A percentile compares a stretch with the other conserved stretches of the same genome.
These are phyloP conservation scores for Tolypocladium nubicola DNA, from an alignment of 2,329 filamentous ascomycete species.

Conservation along the genomic window DNA sequence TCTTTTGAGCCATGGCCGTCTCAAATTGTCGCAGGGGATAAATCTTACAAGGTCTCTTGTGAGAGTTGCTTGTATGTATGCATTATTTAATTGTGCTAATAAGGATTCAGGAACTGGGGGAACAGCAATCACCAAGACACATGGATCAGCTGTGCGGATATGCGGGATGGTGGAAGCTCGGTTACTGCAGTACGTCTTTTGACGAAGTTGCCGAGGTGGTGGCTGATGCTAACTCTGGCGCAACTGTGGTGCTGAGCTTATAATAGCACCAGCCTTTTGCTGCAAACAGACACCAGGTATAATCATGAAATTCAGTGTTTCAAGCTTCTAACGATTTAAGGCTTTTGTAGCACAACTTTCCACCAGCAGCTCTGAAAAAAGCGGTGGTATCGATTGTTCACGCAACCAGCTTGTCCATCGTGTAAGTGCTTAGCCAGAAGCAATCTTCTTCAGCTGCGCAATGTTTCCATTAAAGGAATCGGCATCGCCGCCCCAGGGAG, in stretches of 20 bases:
- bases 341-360: no score
- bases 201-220: not conserved
- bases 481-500: conserved; percentile 10
- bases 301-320: no score
- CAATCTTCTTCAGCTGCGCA: conserved; percentile 11
- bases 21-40: not conserved
- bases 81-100: no score
- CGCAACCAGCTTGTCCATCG: no score
- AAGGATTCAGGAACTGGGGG: not conserved
- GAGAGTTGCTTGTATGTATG: no score
- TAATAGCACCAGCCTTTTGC: no score
- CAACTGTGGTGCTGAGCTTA: no score
- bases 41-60: not conserved
- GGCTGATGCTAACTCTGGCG: not conserved
- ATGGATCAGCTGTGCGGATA: no score
- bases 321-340: no score
- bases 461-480: conserved; percentile 12
- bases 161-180: not conserved
- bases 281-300: no score
- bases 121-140: not conserved
- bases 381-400: no score
- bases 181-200: not conserved
- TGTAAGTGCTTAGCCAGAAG: conserved; percentile 1
- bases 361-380: no score
- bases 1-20: not conserved